These are phyloP conservation scores for Melampsora larici-populina DNA, from an alignment of 1,284 basidiomycete species.

Conservation along the genomic window DNA sequence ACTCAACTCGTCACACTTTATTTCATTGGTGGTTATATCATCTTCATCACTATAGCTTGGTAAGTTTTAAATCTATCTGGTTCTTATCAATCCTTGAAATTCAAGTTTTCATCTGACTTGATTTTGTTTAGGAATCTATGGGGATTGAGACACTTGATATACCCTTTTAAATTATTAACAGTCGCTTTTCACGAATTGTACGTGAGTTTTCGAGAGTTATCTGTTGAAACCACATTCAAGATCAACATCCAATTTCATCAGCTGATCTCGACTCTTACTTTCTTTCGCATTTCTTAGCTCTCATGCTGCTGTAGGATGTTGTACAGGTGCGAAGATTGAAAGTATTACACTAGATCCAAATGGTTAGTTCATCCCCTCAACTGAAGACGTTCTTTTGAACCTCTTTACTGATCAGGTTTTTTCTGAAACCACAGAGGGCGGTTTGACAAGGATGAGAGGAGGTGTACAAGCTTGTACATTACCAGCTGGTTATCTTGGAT, in stretches of 20 bases:
- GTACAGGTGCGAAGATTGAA: slow-evolving; percentile 88
- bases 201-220: background rate
- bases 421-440: slow-evolving; percentile 62
- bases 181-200: slow-evolving; percentile 40
- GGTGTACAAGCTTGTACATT: slow-evolving; percentile 80
- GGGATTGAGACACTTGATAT: slow-evolving; percentile 46
- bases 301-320: slow-evolving; percentile 57
- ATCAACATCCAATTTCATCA: slow-evolving; percentile 45
- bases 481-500: slow-evolving; percentile 82
- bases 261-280: background rate
- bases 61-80: background rate
- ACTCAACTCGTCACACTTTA: slow-evolving; percentile 24
- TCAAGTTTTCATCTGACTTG: background rate
- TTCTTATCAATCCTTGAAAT: background rate
- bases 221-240: background rate
- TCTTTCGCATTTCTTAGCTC: slow-evolving; percentile 44
- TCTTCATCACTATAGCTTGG: slow-evolving; percentile 41
- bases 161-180: slow-evolving; percentile 53
- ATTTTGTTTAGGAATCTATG: slow-evolving; percentile 44
- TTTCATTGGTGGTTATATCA: slow-evolving; percentile 23
- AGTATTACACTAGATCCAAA: slow-evolving; percentile 65
- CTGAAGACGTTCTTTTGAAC: slow-evolving; percentile 48
- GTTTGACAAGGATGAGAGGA: slow-evolving; percentile 86
- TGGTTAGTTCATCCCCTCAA: background rate
- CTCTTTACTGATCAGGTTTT: slow-evolving; percentile 55